A percentile compares a stretch with the other conserved stretches of the same genome.
Evolutionary conservation across 2,329 filamentous ascomycete genomes (phyloP).

Genomic region (Ophiostoma perfectum): DNA sequence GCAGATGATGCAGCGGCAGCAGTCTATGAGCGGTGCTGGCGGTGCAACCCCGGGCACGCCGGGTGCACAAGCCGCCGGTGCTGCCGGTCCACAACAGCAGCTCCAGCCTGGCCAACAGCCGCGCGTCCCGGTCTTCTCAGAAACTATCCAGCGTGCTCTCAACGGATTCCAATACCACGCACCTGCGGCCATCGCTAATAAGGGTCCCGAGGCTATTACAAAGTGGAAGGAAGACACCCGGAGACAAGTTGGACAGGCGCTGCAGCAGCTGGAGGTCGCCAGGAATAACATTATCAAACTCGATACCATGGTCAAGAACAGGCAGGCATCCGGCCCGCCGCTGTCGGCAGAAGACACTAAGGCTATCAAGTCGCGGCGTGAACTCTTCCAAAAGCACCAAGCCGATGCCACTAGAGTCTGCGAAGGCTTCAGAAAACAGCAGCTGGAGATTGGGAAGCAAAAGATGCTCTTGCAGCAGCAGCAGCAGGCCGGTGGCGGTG

Average conservation of each 20-base stretch:
- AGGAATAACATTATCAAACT: conserved; percentile 39
- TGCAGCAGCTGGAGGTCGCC: conserved; percentile 46
- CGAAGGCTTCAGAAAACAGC: conserved; percentile 44
- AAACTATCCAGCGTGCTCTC: conserved; percentile 44
- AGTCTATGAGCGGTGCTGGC: neutral
- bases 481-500: conserved; percentile 26
- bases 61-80: conserved; percentile 5
- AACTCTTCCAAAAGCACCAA: conserved; percentile 42
- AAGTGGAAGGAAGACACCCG: conserved; percentile 48
- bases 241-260: conserved; percentile 43
- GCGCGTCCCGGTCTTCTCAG: conserved; percentile 32
- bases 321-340: conserved; percentile 39
- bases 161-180: conserved; percentile 44
- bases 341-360: conserved; percentile 46
- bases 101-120: conserved; percentile 20
- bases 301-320: conserved; percentile 41
- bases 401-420: conserved; percentile 46
- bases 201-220: conserved; percentile 39
- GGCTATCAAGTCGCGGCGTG: conserved; percentile 41
- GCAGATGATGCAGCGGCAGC: conserved; percentile 20
- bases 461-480: conserved; percentile 28
- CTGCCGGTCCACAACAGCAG: conserved; percentile 27
- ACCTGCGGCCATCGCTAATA: conserved; percentile 40
- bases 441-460: conserved; percentile 29
- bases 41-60: neutral